Evolutionary conservation across 2,329 filamentous ascomycete genomes (phyloP), one percentile per base, ranked within the genome.

Genomic region (Emmonsiellopsis sp.): DNA sequence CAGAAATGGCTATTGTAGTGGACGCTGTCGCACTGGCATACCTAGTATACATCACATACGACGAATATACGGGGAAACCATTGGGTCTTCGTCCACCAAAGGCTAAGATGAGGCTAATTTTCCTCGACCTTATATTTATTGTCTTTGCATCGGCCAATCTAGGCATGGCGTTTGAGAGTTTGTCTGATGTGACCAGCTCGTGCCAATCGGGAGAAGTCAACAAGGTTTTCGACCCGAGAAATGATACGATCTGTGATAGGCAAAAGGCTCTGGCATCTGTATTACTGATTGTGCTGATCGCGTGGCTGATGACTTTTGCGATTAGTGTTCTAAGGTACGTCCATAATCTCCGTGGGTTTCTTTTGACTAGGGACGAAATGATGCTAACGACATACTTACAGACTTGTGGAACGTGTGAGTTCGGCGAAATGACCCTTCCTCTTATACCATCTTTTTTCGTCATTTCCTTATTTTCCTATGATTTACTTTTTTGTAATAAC

Each of bases 81-180:
- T 76, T 98, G 16, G 93, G 93, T 1, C 75, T 98, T 56, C 86
- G 94, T 43, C 85, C 84, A 6, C 84, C 89, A 8, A 84, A 84
- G 54, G 86, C 89, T 48, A 98, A 98, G 69, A 87, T 95, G 59
- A 83, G 87, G 11, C 81, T 98, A 49, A 87, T 97, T 56, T 82
- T 98, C 52, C 80, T 95, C 54, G 93, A 98, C 70, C 78, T 98
- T 3, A 85, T 96, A 64, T 98, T 98, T 68, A 95, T 98, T 64
- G 91, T 97, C 42, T 95, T 98, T 74, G 92, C 95, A 69, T 90
- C 91, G 3, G 90, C 91, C 50, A 97, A 95, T 71, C 80, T 95
- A 30, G 87, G 89, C 41, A 76, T 98, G 58, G 91, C 92, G 1
- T 95, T 96, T 67, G 87, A 89, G 66, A 86, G 89, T 7, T 75